These are phyloP conservation scores for Ganoderma resinaceum DNA, from an alignment of 1,284 basidiomycete species.

Conservation along the genomic window DNA sequence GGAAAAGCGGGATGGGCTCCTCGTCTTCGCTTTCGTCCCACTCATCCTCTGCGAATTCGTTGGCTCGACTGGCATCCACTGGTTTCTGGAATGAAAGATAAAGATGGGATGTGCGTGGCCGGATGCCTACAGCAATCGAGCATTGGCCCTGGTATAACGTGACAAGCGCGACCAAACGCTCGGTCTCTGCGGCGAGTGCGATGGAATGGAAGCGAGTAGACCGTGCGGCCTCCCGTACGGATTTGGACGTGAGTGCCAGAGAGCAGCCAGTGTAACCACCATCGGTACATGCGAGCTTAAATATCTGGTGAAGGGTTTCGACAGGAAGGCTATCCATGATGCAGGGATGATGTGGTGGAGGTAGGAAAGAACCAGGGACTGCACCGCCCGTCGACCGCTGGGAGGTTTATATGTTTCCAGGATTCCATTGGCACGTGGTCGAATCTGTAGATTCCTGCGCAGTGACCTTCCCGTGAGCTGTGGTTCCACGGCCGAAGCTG, in stretches of 20 bases:
- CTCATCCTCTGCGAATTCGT: neutral
- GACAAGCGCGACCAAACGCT: conserved; percentile 11
- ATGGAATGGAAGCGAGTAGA: conserved; percentile 15
- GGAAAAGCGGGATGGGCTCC: neutral
- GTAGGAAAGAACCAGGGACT: neutral
- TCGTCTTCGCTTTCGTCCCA: neutral
- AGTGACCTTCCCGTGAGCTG: neutral
- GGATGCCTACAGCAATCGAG: neutral
- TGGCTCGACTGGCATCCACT: too few relatives aligned
- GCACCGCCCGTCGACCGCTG: neutral
- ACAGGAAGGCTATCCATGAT: conserved; percentile 14
- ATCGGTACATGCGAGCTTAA: conserved; percentile 16
- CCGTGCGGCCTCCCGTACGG: conserved; percentile 3
- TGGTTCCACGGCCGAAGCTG: neutral
- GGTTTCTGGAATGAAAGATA: neutral
- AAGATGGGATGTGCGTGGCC: neutral
- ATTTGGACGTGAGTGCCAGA: conserved; percentile 14
- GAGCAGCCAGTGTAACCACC: conserved; percentile 17
- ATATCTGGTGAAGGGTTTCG: conserved; percentile 8
- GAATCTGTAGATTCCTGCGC: neutral
- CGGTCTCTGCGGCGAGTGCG: neutral
- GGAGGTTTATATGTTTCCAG: conserved; percentile 3
- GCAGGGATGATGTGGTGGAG: neutral
- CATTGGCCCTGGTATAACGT: conserved; percentile 4
- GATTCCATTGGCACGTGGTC: conserved; percentile 1